Base-by-base conservation (phyloP, 345 rosid genomes). In the Populus deltoides region DNA sequence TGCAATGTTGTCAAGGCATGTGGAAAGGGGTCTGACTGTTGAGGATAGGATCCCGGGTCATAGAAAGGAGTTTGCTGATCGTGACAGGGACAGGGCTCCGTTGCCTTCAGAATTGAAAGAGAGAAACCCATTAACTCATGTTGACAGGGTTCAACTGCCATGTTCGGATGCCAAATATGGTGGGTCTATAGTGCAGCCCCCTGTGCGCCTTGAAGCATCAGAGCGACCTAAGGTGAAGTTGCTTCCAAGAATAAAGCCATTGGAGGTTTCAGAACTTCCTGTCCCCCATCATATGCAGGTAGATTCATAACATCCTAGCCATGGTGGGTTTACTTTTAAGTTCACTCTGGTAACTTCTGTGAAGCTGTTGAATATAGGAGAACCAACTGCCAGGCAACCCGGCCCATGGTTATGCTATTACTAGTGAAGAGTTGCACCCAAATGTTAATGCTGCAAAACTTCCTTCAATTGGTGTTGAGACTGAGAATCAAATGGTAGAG, bases 201-300 rank as follows among this genome's bases (percentile, higher is more conserved):
- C 77, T 18, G 80, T 79, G 70, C 83, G 81, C 71, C 79, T 87
- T 68, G 93, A 88, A 88, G 78, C 75, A 62, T 76, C 66, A 62
- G 94, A 89, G 76, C 81, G 94, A 55, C 93, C 92, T 72, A 92
- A 89, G 86, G 82, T 93, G 77, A 92, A 85, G 85, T 84, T 93
- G 35, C 86, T 88, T 74, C 91, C 93, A 29, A 87, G 91, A 73
- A 80, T 89, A 55, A 93, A 84, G 87, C 93, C 90, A 72, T 53
- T 87, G 79, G 93, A 88, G 72, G 86, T 20, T 82, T 8, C 78
- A 66, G 94, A 92, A 66, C 77, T 77, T 36, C 78, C 84, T 75
- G 35, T 67, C 73, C 75, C 70, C 61, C 88, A 85, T 70, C 80
- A 82, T 55, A 88, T 83, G 71, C 87, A 82, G 94, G 94, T 87